Percentiles rank a stretch among this genome's conserved stretches.
Conservation (phyloP, 164 flowering plant species). For the Magnolia officinalis region DNA sequence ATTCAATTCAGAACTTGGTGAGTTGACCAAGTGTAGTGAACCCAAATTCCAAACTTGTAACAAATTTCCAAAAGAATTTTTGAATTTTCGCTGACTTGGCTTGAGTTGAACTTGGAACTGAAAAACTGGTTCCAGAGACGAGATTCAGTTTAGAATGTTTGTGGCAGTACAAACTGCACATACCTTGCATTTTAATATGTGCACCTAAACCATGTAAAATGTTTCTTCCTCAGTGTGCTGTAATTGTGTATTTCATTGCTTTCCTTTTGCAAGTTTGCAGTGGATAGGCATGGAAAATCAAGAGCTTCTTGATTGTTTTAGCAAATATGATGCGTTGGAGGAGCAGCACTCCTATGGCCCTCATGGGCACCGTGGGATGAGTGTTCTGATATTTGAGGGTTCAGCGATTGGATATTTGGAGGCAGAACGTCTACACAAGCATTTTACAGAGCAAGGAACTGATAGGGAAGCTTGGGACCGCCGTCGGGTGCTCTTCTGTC, state of each 20-base stretch:
- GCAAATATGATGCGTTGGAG: constrained; percentile 47
- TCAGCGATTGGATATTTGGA: constrained; percentile 70
- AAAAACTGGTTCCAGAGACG: too few relatives aligned
- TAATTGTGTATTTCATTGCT: not conserved
- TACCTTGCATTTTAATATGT: not conserved
- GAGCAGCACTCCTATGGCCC: constrained; percentile 95
- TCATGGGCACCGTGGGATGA: constrained; percentile 91
- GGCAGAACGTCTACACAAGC: constrained; percentile 85
- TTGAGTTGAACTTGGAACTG: too few relatives aligned
- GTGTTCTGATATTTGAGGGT: constrained; percentile 76
- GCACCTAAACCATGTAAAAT: not conserved
- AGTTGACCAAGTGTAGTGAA: too few relatives aligned
- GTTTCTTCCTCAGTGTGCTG: not conserved
- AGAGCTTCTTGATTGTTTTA: constrained; percentile 82
- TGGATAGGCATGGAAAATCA: constrained; percentile 97
- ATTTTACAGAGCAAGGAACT: constrained; percentile 53
- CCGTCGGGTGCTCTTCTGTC: constrained; percentile 33
- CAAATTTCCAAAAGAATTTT: too few relatives aligned
- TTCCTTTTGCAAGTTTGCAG: constrained; percentile 28
- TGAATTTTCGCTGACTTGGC: too few relatives aligned
- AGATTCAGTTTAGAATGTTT: not conserved
- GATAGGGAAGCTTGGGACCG: constrained; percentile 75
- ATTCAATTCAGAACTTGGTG: too few relatives aligned
- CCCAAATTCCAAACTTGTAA: too few relatives aligned
- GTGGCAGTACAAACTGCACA: not conserved